Evolutionary conservation across 768 basidiomycete species (phyloP).

Genomic region (Serendipita sp.): DNA sequence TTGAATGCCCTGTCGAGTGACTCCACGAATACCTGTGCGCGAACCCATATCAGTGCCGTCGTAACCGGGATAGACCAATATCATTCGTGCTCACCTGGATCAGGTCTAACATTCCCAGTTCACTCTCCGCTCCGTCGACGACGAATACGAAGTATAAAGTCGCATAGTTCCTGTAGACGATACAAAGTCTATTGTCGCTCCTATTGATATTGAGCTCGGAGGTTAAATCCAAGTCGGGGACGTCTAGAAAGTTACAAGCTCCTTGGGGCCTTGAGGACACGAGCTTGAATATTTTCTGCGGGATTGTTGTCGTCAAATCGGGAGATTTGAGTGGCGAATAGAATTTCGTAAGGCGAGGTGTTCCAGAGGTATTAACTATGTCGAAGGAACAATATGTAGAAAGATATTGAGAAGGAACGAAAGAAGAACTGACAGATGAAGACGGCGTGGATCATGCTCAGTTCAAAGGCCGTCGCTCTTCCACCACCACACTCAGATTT

Average conservation of each 20-base stretch:
- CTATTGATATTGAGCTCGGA: constrained; percentile 37
- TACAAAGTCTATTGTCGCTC: constrained; percentile 52
- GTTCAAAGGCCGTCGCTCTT: no score
- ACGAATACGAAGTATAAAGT: constrained; percentile 96
- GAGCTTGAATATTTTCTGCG: constrained; percentile 82
- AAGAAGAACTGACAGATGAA: constrained; percentile 48
- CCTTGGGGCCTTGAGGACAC: constrained; percentile 65
- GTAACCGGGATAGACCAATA: no score
- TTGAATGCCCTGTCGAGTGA: constrained; percentile 90
- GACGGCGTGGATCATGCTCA: constrained; percentile 85
- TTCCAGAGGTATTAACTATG: constrained; percentile 88
- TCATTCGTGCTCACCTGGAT: constrained; percentile 89
- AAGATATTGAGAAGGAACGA: constrained; percentile 15
- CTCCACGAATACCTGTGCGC: constrained; percentile 82
- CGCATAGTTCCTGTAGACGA: constrained; percentile 91
- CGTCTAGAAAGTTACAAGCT: constrained; percentile 94
- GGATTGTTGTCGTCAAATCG: constrained; percentile 23
- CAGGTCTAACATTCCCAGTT: constrained; percentile 86
- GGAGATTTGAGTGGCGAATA: constrained; percentile 62
- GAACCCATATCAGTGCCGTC: no score
- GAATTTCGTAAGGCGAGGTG: constrained; percentile 74
- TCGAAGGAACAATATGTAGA: constrained; percentile 15
- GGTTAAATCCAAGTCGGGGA: constrained; percentile 61
- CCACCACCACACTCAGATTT: no score
- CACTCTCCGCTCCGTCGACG: constrained; percentile 91